Base-by-base conservation (phyloP, 2,329 filamentous ascomycete genomes). In the Pseudohalonectria lignicola region DNA sequence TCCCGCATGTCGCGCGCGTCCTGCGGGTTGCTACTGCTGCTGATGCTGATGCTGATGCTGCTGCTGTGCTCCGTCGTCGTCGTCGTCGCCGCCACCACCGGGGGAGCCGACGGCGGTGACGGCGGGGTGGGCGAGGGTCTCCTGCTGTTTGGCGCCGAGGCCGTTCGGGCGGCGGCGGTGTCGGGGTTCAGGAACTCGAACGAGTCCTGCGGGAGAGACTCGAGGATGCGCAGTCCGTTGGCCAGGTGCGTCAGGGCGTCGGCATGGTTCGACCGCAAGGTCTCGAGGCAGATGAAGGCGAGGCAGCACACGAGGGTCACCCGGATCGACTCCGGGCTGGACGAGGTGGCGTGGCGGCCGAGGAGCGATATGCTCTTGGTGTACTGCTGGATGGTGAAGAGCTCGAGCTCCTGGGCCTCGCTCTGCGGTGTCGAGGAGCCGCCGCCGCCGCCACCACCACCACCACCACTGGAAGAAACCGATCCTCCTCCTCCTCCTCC, bases 331-430 rank as follows among this genome's bases (percentile, higher is more conserved):
- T 49, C 48, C 6, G 41, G 33, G 18, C 42, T 44, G 4, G 46
- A 44, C 4, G 47, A 48, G 5, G 41, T 42, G 6, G 49, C 49
- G 36, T 53, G 50, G 26, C 37, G 41, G 21, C 51, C 49, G 13
- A 61, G 49, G 16, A 52, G 49, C 34, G 53, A 53, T 37, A 63
- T 56, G 16, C 59, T 56, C 9, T 50, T 47, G 45, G 55, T 59
- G 44, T 63, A 62, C 37, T 62, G 57, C 39, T 57, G 52, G 40
- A 63, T 55, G 30, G 53, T 54, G 43, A 62, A 60, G 5, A 57
- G 45, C 34, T 62, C 58, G 4, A 55, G 47, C 20, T 53, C 46
- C 18, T 49, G 49, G 5, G 46, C 45, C 21, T 44, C 40, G 28
- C 46, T 36, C n/a, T n/a, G n/a, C n/a, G n/a, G 12, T 13, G 29